Percentiles rank a stretch among this genome's conserved stretches.
These are phyloP conservation scores for Gaertneriomyces semiglobifer DNA, from an alignment of 192 early-diverging fungal genomes.

Conservation along the genomic window DNA sequence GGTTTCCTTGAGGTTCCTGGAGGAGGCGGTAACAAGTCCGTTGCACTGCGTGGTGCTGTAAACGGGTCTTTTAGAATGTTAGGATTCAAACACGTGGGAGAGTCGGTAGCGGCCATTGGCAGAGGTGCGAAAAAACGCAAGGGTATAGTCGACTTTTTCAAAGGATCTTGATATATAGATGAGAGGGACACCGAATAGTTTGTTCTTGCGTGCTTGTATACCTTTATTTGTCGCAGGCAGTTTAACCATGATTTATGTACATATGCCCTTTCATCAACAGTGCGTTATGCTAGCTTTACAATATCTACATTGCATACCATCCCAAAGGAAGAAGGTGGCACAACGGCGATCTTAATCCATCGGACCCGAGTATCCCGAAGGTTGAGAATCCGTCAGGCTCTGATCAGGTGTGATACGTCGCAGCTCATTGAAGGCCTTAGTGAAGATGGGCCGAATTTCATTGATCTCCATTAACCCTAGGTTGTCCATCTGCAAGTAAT, in stretches of 20 bases:
- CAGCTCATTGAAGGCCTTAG: slow-evolving; percentile 72
- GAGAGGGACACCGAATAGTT: background rate
- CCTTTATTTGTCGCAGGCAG: too few species aligned
- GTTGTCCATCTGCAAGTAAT: slow-evolving; percentile 74
- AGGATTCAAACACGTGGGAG: slow-evolving; percentile 12
- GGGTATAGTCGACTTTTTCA: slow-evolving; percentile 25
- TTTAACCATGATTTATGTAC: too few species aligned
- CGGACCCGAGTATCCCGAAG: too few species aligned
- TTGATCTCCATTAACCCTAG: slow-evolving; percentile 84
- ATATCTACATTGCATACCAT: too few species aligned
- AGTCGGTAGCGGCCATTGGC: slow-evolving; percentile 1
- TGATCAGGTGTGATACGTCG: too few species aligned
- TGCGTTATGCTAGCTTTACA: too few species aligned
- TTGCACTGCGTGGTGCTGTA: background rate
- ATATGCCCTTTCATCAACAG: too few species aligned
- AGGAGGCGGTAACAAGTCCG: background rate
- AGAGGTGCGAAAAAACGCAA: slow-evolving; percentile 10
- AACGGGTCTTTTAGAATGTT: slow-evolving; percentile 16
- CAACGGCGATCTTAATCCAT: too few species aligned
- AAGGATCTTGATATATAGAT: slow-evolving; percentile 14
- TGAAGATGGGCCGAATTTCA: slow-evolving; percentile 89
- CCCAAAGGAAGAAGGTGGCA: too few species aligned
- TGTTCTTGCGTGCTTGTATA: too few species aligned
- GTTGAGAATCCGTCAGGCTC: too few species aligned
- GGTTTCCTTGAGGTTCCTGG: background rate